Evolutionary conservation across 305 asterid species (phyloP), one percentile per base, ranked within the genome.

Genomic region (Salvia sclarea): DNA sequence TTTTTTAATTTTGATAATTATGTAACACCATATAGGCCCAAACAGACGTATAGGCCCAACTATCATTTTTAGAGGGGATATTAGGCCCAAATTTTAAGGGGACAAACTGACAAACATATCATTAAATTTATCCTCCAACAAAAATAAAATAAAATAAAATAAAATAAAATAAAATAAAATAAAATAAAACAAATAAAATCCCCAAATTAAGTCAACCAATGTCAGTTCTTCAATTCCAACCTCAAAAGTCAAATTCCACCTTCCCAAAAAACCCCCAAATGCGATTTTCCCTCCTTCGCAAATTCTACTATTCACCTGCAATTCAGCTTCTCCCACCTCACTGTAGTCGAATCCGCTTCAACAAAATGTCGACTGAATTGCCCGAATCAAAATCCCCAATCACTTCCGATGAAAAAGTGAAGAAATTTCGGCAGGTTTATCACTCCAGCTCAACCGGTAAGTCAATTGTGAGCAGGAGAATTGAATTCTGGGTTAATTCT

Each of bases 391-490:
- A 61, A 25, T 55, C 79, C 35, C 33, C 54, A 49, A 40, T 54
- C 41, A 18, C 61, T 16, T 64, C 73, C 10, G 24, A 68, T 47
- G 41, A 78, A 47, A 78, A 54, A 41, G 70, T 80, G 33, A 66
- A 73, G 65, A 66, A 79, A 78, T 40, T 86, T 8, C 97, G 81
- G 66, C 82, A 79, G 33, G 53, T 83, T 31, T 1, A 84, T 40
- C 83, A 71, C 71, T 84, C 95, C 3, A 72, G 62, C 58, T 45
- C 86, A 60, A 45, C 76, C 66, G 63, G 95, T 86, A 76, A 77
- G 76, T 55, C 9, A 14, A 44, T 2, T 5, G 8, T 13, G 0
- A 31, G 9, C 59, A 10, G 11, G 24, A 44, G 37, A 35, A 59
- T 43, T n/a, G 40, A 21, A 63, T 48, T 18, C 50, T 12, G 40